Conservation (phyloP, 192 early-diverging fungal species). For the Backusella circina region DNA sequence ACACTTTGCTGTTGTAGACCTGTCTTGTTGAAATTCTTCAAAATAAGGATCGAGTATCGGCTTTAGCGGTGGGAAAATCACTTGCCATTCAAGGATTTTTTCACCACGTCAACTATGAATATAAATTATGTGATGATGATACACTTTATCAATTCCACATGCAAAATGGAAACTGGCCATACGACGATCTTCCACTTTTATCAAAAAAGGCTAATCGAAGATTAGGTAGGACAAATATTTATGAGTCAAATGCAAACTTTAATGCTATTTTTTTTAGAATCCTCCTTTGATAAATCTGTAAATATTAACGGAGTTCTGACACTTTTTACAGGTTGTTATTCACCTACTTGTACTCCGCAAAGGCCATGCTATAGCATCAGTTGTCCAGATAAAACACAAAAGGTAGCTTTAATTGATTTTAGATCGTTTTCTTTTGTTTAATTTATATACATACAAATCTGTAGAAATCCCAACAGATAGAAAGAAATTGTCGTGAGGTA, state of each 20-base stretch:
- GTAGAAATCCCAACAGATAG: constrained; percentile 2
- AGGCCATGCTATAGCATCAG: constrained; percentile 84
- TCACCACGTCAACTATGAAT: constrained; percentile 85
- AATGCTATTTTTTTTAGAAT: not conserved
- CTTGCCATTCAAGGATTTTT: constrained; percentile 87
- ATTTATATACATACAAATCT: not conserved
- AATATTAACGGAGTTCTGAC: constrained; percentile 72
- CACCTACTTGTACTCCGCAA: constrained; percentile 79
- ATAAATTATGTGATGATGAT: constrained; percentile 74
- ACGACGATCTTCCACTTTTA: not conserved
- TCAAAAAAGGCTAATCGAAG: not conserved
- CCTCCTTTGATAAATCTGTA: not conserved
- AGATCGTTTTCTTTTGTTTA: not conserved
- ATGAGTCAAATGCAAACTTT: not conserved
- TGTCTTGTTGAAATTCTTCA: constrained; percentile 70
- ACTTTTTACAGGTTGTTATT: constrained; percentile 88
- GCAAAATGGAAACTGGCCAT: not conserved
- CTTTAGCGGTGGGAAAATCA: constrained; percentile 80
- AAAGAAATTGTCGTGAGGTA: constrained; percentile 24
- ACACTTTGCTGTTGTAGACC: constrained; percentile 2
- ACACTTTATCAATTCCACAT: constrained; percentile 79
- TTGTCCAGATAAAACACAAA: constrained; percentile 75
- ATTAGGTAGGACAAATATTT: not conserved
- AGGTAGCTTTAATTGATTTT: constrained; percentile 27
- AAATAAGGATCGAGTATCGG: constrained; percentile 82